phyloP scores from a whole-genome alignment of 2,329 filamentous ascomycete species.

The Phialemoniopsis sp. region DNA sequence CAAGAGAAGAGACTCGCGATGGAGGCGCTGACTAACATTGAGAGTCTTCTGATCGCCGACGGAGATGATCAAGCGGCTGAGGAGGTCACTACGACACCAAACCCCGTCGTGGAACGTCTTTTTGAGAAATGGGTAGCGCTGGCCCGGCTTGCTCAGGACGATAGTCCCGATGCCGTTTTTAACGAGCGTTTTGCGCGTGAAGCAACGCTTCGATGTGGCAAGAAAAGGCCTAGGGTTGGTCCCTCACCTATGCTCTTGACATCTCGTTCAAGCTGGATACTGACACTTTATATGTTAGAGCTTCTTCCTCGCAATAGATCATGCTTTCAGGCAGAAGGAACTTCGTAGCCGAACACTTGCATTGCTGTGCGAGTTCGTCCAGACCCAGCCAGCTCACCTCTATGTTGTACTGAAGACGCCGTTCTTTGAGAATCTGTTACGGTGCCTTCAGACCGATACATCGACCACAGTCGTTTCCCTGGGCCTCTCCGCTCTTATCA shows the following conservation, averaged over 20 bases:
- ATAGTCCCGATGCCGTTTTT: constrained; percentile 31
- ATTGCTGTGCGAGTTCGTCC: constrained; percentile 69
- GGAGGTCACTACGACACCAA: constrained; percentile 23
- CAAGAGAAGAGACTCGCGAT: constrained; percentile 60
- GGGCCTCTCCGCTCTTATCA: constrained; percentile 70
- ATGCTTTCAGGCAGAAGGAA: constrained; percentile 59
- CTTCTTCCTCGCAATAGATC: constrained; percentile 62
- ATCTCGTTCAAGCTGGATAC: constrained; percentile 11
- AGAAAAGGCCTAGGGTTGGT: constrained; percentile 57
- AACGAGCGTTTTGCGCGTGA: constrained; percentile 47
- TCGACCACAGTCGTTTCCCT: constrained; percentile 74
- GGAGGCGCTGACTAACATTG: constrained; percentile 61
- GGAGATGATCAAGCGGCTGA: constrained; percentile 43
- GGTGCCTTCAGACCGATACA: constrained; percentile 72
- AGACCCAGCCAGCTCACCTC: constrained; percentile 74
- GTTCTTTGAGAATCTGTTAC: constrained; percentile 66
- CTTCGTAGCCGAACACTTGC: constrained; percentile 61
- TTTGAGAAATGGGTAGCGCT: constrained; percentile 55
- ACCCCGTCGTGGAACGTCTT: constrained; percentile 52
- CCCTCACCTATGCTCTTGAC: not conserved
- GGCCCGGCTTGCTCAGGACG: constrained; percentile 25
- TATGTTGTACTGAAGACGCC: constrained; percentile 69
- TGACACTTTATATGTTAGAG: constrained; percentile 36
- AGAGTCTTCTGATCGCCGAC: constrained; percentile 61
- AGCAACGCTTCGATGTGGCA: constrained; percentile 57